Percentiles rank a stretch among this genome's conserved stretches.
Conservation (phyloP, 2,329 filamentous ascomycete species). For the Aaosphaeria arxii region DNA sequence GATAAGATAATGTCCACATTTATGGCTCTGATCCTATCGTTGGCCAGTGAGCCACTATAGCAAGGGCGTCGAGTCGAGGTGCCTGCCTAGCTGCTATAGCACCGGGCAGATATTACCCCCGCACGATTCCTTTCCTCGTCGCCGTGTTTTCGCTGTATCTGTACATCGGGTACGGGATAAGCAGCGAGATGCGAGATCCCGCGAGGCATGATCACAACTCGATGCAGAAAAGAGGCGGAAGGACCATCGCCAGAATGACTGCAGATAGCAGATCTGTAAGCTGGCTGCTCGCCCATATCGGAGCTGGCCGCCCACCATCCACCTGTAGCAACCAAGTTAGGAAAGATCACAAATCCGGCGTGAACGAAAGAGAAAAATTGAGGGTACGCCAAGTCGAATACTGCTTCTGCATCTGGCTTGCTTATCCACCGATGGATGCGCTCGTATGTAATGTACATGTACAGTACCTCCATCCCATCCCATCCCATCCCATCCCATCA, state of each 20-base stretch:
- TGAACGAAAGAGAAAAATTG: conserved; percentile 1
- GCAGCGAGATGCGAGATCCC: too few species aligned
- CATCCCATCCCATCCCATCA: background rate
- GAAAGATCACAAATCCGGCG: background rate
- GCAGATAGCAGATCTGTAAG: too few species aligned
- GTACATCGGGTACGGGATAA: background rate
- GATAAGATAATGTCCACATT: conserved; percentile 8
- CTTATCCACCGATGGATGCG: too few species aligned
- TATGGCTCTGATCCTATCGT: conserved; percentile 10
- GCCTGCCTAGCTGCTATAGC: conserved; percentile 24
- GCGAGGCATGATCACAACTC: background rate
- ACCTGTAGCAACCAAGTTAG: too few species aligned
- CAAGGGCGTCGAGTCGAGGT: conserved; percentile 1
- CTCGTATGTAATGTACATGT: too few species aligned
- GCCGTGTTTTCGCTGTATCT: background rate
- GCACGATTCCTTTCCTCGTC: conserved; percentile 1
- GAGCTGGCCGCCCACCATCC: too few species aligned
- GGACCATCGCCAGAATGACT: too few species aligned
- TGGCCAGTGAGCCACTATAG: conserved; percentile 12
- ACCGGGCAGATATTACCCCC: conserved; percentile 13
- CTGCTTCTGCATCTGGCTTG: conserved; percentile 1
- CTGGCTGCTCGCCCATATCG: too few species aligned
- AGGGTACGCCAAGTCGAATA: conserved; percentile 9
- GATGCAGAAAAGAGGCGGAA: conserved; percentile 1
- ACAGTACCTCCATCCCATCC: background rate